These are phyloP conservation scores for barley (Hordeum vulgare) DNA, from an alignment of 176 grass and related monocot species.

Conservation along the genomic window DNA sequence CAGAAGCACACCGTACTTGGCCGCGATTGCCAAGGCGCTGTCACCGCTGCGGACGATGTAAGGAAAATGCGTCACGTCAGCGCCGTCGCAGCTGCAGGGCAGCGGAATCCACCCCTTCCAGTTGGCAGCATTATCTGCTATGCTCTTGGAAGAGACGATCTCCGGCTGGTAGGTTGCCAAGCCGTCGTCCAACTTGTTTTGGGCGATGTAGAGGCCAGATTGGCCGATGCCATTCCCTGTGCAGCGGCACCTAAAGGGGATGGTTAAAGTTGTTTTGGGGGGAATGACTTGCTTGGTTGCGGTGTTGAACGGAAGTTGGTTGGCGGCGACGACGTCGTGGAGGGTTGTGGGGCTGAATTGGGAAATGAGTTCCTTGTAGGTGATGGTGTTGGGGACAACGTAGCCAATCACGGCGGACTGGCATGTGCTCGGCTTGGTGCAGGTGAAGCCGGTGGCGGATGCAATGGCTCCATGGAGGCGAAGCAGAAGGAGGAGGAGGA, in stretches of 20 bases:
- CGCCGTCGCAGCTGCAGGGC: slow-evolving; percentile 73
- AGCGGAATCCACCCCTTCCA: background rate
- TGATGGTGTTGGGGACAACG: slow-evolving; percentile 40
- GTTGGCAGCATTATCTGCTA: slow-evolving; percentile 33
- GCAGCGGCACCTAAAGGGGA: slow-evolving; percentile 55
- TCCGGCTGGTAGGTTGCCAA: slow-evolving; percentile 14
- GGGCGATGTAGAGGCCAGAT: slow-evolving; percentile 47
- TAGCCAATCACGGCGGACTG: slow-evolving; percentile 36
- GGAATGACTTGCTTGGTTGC: background rate
- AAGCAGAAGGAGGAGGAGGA: slow-evolving; percentile 16
- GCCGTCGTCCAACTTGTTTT: background rate
- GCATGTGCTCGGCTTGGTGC: slow-evolving; percentile 20
- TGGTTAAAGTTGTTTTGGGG: background rate
- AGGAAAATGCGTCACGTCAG: slow-evolving; percentile 47
- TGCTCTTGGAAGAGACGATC: slow-evolving; percentile 43
- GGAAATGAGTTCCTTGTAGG: slow-evolving; percentile 31
- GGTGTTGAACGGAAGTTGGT: background rate
- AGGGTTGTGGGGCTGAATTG: slow-evolving; percentile 46
- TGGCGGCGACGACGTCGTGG: slow-evolving; percentile 35
- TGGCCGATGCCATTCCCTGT: background rate
- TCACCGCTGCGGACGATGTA: slow-evolving; percentile 37
- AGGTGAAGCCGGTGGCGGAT: slow-evolving; percentile 37
- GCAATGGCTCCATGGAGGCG: background rate
- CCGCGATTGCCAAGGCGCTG: slow-evolving; percentile 22
- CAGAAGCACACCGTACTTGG: slow-evolving; percentile 24